These are phyloP conservation scores for Ogataea nonfermentans DNA, from an alignment of 805 yeast species.

Conservation along the genomic window DNA sequence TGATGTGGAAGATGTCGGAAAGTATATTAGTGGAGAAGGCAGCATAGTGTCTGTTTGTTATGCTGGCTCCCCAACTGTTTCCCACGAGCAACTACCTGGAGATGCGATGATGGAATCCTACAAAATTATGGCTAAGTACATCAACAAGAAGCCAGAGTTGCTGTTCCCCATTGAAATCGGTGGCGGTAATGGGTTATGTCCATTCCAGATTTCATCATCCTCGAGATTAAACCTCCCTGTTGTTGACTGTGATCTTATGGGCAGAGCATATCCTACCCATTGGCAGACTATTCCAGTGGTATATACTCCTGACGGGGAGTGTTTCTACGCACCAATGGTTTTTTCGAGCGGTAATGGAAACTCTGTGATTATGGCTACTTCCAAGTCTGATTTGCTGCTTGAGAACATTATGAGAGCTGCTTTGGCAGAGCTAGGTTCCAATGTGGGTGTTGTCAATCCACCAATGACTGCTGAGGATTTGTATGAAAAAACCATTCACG, in stretches of 20 bases:
- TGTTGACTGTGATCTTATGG: conserved; percentile 47
- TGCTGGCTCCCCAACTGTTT: conserved; percentile 49
- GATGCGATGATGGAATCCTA: conserved; percentile 36
- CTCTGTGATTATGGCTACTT: conserved; percentile 33
- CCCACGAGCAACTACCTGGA: conserved; percentile 42
- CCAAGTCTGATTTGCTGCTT: conserved; percentile 33
- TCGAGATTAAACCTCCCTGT: conserved; percentile 26
- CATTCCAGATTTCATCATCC: conserved; percentile 26
- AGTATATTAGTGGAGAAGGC: conserved; percentile 29
- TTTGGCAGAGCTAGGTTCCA: conserved; percentile 40
- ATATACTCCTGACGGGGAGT: conserved; percentile 23
- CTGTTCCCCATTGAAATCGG: conserved; percentile 43
- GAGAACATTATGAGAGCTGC: conserved; percentile 43
- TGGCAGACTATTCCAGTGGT: conserved; percentile 40
- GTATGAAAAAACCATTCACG: conserved; percentile 22
- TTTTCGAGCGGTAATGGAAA: conserved; percentile 43
- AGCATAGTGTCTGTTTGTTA: conserved; percentile 35
- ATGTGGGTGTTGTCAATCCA: conserved; percentile 38
- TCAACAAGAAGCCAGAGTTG: conserved; percentile 31
- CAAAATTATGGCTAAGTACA: conserved; percentile 30
- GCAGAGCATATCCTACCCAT: conserved; percentile 46
- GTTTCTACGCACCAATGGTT: conserved; percentile 24
- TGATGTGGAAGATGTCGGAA: conserved; percentile 33
- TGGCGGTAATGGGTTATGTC: conserved; percentile 42
- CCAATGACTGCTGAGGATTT: conserved; percentile 23